Percentiles rank a stretch among this genome's conserved stretches.
phyloP scores from a whole-genome alignment of 2,329 filamentous ascomycete genomes.

The Pseudogymnoascus sp. region DNA sequence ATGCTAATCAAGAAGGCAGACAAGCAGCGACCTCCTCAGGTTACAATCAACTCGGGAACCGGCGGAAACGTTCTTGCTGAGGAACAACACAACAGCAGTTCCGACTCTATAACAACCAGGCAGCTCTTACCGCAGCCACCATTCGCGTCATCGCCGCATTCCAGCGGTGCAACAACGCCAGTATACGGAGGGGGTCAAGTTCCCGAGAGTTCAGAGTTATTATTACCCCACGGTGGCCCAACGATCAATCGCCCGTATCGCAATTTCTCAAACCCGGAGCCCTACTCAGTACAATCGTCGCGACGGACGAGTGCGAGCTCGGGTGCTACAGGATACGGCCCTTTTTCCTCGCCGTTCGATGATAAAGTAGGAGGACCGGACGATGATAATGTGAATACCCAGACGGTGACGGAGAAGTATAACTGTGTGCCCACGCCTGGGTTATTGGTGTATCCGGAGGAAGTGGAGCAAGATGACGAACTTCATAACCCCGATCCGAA shows the following conservation, averaged over 20 bases:
- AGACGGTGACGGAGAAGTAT: constrained; percentile 66
- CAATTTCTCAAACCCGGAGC: constrained; percentile 35
- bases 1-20: neutral
- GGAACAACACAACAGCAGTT: constrained; percentile 20
- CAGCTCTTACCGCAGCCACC: constrained; percentile 22
- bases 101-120: constrained; percentile 30
- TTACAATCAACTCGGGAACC: constrained; percentile 53
- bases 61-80: constrained; percentile 37
- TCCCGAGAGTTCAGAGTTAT: constrained; percentile 26
- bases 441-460: constrained; percentile 59
- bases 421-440: constrained; percentile 62
- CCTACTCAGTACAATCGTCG: constrained; percentile 40
- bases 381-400: constrained; percentile 58
- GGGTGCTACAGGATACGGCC: constrained; percentile 31
- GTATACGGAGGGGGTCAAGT: constrained; percentile 18
- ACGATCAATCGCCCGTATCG: constrained; percentile 34
- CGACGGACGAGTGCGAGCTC: constrained; percentile 59
- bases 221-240: constrained; percentile 38
- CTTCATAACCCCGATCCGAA: constrained; percentile 62
- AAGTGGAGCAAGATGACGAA: constrained; percentile 66
- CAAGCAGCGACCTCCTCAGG: constrained; percentile 41
- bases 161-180: neutral
- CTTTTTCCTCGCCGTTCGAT: constrained; percentile 47
- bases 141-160: constrained; percentile 14
- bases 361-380: constrained; percentile 52